These are phyloP conservation scores for Fusarium metavorans DNA, from an alignment of 2,329 filamentous ascomycete genomes.

Conservation along the genomic window DNA sequence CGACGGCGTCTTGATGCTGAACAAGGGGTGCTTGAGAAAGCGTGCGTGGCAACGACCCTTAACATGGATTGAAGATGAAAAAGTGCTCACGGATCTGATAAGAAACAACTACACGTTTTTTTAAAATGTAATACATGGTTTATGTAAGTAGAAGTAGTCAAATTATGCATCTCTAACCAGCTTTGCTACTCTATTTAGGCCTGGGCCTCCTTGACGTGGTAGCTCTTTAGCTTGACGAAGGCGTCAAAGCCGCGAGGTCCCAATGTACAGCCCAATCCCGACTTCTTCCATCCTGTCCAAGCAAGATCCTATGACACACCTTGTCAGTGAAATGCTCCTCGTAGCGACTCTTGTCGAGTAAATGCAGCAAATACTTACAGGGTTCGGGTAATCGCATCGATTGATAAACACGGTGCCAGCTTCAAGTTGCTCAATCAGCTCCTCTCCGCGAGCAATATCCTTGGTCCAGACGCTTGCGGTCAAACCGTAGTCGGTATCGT, in stretches of 20 bases:
- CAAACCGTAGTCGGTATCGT: slow-evolving; percentile 91
- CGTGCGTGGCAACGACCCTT: neutral
- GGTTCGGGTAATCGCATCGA: neutral
- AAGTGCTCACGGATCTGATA: neutral
- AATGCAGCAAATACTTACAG: neutral
- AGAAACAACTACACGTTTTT: neutral
- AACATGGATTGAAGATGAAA: neutral
- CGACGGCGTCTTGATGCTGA: neutral
- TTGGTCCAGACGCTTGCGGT: slow-evolving; percentile 62
- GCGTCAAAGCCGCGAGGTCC: slow-evolving; percentile 92
- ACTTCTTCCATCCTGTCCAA: slow-evolving; percentile 97
- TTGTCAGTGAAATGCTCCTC: neutral
- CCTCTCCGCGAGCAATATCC: neutral
- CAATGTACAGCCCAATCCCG: slow-evolving; percentile 87
- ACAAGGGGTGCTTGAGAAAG: neutral
- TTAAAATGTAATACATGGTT: neutral
- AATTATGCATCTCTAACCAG: rapidly evolving
- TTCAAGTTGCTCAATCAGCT: neutral
- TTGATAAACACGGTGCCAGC: neutral
- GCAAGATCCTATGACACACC: slow-evolving; percentile 77
- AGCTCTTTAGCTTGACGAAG: slow-evolving; percentile 75
- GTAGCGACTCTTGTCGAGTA: neutral
- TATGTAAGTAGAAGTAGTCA: rapidly evolving
- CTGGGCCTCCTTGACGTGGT: neutral
- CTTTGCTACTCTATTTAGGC: neutral